A percentile compares a stretch with the other conserved stretches of the same genome.
phyloP scores from a whole-genome alignment of 2,329 filamentous ascomycete species.

The Exserohilum turcica region DNA sequence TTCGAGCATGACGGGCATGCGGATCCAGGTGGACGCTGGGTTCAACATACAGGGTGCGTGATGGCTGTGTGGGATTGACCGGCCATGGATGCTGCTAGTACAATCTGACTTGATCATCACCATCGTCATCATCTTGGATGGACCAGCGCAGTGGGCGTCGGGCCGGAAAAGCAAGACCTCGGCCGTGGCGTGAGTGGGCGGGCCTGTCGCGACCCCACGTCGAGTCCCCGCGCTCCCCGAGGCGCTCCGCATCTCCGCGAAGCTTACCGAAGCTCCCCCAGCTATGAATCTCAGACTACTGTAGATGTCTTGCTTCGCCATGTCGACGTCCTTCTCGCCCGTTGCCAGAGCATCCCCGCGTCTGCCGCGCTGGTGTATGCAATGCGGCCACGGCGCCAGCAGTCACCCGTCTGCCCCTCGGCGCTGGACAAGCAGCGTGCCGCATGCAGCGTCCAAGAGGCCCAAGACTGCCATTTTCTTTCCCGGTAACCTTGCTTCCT shows the following conservation, averaged over 20 bases:
- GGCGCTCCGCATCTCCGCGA: slow-evolving; percentile 16
- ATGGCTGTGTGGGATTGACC: not conserved
- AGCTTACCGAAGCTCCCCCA: slow-evolving; percentile 1
- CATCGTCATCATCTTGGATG: not conserved
- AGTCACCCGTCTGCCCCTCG: slow-evolving; percentile 8
- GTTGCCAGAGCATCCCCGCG: slow-evolving; percentile 19
- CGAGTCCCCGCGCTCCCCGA: slow-evolving; percentile 11
- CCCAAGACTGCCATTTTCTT: slow-evolving; percentile 50
- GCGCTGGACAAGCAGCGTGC: slow-evolving; percentile 42
- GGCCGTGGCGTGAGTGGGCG: slow-evolving; percentile 5
- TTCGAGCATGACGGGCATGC: slow-evolving; percentile 56
- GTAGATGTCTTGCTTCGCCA: slow-evolving; percentile 14
- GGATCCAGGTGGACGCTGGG: slow-evolving; percentile 50
- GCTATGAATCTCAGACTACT: slow-evolving; percentile 9
- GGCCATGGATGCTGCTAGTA: not conserved
- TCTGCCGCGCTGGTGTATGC: slow-evolving; percentile 23
- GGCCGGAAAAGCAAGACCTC: slow-evolving; percentile 9
- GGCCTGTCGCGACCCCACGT: slow-evolving; percentile 2
- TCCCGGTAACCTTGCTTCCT: slow-evolving; percentile 33
- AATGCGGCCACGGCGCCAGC: slow-evolving; percentile 21
- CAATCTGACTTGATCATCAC: too few relatives aligned
- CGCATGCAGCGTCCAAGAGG: slow-evolving; percentile 26
- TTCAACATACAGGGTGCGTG: slow-evolving; percentile 38
- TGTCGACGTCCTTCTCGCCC: slow-evolving; percentile 22
- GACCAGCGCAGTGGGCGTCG: not conserved